A percentile compares a stretch with the other conserved stretches of the same genome.
Evolutionary conservation across 1,139 yeast genomes (phyloP).

Genomic region (Casaregolazyma lundiana): DNA sequence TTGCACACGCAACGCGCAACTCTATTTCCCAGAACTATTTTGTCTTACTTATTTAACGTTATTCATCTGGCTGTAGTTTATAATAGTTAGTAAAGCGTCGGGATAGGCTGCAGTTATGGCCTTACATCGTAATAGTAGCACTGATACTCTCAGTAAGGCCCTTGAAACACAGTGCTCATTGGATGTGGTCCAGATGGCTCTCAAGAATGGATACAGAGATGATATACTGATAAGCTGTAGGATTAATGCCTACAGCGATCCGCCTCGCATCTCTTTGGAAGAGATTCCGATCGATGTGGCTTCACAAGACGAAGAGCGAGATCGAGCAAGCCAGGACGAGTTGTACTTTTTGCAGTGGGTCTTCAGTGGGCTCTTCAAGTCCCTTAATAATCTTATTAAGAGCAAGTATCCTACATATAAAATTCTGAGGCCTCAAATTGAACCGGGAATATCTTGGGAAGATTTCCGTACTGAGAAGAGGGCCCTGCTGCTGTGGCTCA

Average conservation of each 20-base stretch:
- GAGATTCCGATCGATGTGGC: conserved; percentile 22
- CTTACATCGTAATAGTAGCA: conserved; percentile 10
- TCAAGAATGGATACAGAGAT: conserved; percentile 9
- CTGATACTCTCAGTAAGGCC: conserved; percentile 12
- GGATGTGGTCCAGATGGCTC: conserved; percentile 1
- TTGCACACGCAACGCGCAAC: not conserved
- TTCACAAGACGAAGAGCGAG: conserved; percentile 14
- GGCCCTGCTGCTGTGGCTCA: conserved; percentile 24
- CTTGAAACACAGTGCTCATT: conserved; percentile 1
- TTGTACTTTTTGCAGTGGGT: conserved; percentile 26
- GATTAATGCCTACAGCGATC: conserved; percentile 17
- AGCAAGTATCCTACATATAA: conserved; percentile 18
- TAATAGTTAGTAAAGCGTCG: not conserved
- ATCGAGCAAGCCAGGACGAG: conserved; percentile 21
- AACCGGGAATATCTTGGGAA: conserved; percentile 27
- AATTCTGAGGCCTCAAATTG: conserved; percentile 23
- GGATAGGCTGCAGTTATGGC: not conserved
- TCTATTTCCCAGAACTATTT: not conserved
- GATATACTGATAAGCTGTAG: conserved; percentile 20
- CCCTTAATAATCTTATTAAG: conserved; percentile 15
- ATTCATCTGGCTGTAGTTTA: too few relatives aligned
- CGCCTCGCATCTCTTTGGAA: conserved; percentile 18
- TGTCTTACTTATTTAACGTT: too few relatives aligned
- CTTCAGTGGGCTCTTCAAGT: conserved; percentile 19
- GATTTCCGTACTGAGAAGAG: conserved; percentile 23